Conservation (phyloP, 2,329 filamentous ascomycete genomes). For the Huntiella abstrusa region DNA sequence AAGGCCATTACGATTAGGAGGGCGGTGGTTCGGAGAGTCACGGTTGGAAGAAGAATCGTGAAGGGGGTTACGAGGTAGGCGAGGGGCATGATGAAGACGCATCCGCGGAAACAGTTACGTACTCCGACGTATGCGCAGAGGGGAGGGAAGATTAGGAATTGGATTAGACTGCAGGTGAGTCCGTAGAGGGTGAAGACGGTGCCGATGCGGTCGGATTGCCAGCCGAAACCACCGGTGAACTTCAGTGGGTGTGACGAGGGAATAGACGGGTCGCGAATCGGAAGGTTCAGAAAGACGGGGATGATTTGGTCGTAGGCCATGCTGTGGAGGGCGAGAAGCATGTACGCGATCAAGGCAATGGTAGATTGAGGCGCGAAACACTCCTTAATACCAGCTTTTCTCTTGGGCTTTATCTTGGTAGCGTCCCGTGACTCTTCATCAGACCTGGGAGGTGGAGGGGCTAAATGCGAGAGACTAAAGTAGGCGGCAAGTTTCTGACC, state of each 20-base stretch:
- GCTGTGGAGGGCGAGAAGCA: conserved; percentile 61
- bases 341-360: conserved; percentile 60
- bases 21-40: conserved; percentile 32
- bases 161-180: conserved; percentile 57
- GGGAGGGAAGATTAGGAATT: conserved; percentile 70
- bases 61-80: conserved; percentile 72
- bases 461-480: conserved; percentile 18
- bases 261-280: conserved; percentile 30
- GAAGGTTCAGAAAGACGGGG: conserved; percentile 74
- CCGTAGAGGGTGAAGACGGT: conserved; percentile 73
- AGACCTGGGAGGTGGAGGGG: too few relatives aligned
- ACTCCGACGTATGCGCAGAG: conserved; percentile 57
- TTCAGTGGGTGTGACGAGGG: conserved; percentile 50
- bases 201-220: conserved; percentile 56
- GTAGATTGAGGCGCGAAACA: conserved; percentile 58
- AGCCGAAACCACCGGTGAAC: conserved; percentile 66
- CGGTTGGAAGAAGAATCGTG: conserved; percentile 41
- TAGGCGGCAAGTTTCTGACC: conserved; percentile 45
- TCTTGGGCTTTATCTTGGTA: conserved; percentile 4
- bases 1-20: conserved; percentile 50
- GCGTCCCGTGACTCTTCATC: conserved; percentile 39
- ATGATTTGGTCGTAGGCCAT: conserved; percentile 76
- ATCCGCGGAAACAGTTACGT: conserved; percentile 51
- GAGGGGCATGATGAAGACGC: conserved; percentile 49
- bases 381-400: conserved; percentile 30